Conservation (phyloP, 2,329 filamentous ascomycete species). For the Penicillium polonicum region DNA sequence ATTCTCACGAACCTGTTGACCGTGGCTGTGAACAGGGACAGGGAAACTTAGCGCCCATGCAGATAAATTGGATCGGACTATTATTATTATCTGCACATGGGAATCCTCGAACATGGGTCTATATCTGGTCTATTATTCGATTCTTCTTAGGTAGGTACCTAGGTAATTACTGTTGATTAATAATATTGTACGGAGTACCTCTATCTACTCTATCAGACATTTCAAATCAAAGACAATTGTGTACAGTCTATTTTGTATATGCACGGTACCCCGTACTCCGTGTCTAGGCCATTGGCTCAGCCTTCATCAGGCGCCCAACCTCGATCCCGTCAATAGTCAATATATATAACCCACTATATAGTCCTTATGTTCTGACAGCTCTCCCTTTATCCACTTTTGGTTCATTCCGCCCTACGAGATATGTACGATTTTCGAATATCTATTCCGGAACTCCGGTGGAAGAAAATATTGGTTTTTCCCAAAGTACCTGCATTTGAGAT, state of each 20-base stretch:
- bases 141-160: too few species aligned
- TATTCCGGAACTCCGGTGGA: neutral
- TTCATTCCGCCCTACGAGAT: neutral
- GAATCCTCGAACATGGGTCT: neutral
- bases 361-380: slow-evolving; percentile 7
- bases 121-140: neutral
- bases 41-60: slow-evolving; percentile 14
- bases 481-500: neutral
- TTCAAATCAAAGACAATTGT: neutral
- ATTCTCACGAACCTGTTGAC: slow-evolving; percentile 6
- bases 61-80: slow-evolving; percentile 2
- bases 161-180: neutral
- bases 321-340: slow-evolving; percentile 3
- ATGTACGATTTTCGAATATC: neutral
- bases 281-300: neutral
- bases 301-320: slow-evolving; percentile 4
- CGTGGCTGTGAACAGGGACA: slow-evolving; percentile 14
- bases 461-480: neutral
- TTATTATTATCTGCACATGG: slow-evolving; percentile 2
- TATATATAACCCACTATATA: neutral
- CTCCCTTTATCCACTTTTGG: neutral
- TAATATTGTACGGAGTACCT: neutral
- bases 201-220: neutral
- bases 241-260: neutral
- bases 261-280: neutral